Evolutionary conservation across 768 basidiomycete genomes (phyloP).

Genomic region (Tulasnella sp.): DNA sequence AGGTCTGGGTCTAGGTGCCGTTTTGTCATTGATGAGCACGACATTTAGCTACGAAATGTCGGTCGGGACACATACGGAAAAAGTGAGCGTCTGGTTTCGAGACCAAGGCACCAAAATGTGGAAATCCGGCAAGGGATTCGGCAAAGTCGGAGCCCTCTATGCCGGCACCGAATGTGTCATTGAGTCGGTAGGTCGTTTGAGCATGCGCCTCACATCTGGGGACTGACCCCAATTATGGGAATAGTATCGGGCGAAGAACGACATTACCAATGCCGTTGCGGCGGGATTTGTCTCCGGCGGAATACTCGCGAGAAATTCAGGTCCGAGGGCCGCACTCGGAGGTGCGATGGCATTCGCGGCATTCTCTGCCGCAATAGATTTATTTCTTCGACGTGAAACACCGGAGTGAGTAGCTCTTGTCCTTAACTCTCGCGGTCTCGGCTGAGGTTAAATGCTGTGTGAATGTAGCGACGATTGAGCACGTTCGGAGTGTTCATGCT

Average conservation of each 20-base stretch:
- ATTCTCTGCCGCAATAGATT: constrained; percentile 84
- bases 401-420: constrained; percentile 45
- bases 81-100: constrained; percentile 80
- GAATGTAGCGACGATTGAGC: too few relatives aligned
- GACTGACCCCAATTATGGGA: neutral
- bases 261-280: constrained; percentile 80
- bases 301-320: constrained; percentile 74
- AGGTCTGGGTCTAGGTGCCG: constrained; percentile 89
- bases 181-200: constrained; percentile 61
- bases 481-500: neutral
- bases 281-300: constrained; percentile 85
- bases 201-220: neutral
- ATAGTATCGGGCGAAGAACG: constrained; percentile 92
- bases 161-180: constrained; percentile 94
- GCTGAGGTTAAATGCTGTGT: too few relatives aligned
- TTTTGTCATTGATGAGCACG: constrained; percentile 92
- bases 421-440: neutral
- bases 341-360: constrained; percentile 88
- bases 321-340: constrained; percentile 73
- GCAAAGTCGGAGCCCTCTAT: constrained; percentile 85
- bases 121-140: constrained; percentile 81
- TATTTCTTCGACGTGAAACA: constrained; percentile 69
- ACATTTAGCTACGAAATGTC: constrained; percentile 91
- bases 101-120: constrained; percentile 95
- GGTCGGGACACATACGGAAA: constrained; percentile 42